Conservation (phyloP, 345 rosid genomes). For the Eucalyptus albens region DNA sequence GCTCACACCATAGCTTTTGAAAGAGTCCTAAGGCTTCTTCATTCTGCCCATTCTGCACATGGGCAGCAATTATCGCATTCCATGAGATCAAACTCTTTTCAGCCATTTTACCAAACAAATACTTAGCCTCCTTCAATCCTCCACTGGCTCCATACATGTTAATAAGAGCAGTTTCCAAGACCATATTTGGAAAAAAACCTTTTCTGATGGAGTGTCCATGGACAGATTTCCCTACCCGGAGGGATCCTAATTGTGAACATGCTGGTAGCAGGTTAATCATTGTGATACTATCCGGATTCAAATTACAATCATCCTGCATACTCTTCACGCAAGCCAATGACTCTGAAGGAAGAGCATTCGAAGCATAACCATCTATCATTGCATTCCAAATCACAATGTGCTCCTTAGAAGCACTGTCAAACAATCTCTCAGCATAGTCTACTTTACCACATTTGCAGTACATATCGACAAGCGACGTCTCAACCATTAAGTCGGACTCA, state of each 20-base stretch:
- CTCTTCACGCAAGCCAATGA: conserved; percentile 40
- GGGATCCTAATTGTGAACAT: conserved; percentile 26
- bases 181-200: conserved; percentile 46
- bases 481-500: conserved; percentile 40
- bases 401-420: conserved; percentile 19
- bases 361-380: conserved; percentile 54
- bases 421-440: conserved; percentile 48
- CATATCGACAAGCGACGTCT: conserved; percentile 58
- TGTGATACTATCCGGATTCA: conserved; percentile 51
- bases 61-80: conserved; percentile 61
- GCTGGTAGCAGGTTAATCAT: conserved; percentile 59
- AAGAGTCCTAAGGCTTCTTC: conserved; percentile 42
- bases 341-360: conserved; percentile 11
- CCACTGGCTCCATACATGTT: conserved; percentile 50
- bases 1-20: conserved; percentile 18
- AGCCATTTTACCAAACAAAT: conserved; percentile 25
- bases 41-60: conserved; percentile 32
- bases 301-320: conserved; percentile 26
- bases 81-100: conserved; percentile 52
- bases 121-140: conserved; percentile 24
- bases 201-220: conserved; percentile 61
- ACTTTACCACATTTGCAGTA: conserved; percentile 45
- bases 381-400: conserved; percentile 63
- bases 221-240: conserved; percentile 30
- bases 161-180: conserved; percentile 59